A percentile compares a stretch with the other conserved stretches of the same genome.
Conservation (phyloP, 208 protist species). For the Leishmania major region DNA sequence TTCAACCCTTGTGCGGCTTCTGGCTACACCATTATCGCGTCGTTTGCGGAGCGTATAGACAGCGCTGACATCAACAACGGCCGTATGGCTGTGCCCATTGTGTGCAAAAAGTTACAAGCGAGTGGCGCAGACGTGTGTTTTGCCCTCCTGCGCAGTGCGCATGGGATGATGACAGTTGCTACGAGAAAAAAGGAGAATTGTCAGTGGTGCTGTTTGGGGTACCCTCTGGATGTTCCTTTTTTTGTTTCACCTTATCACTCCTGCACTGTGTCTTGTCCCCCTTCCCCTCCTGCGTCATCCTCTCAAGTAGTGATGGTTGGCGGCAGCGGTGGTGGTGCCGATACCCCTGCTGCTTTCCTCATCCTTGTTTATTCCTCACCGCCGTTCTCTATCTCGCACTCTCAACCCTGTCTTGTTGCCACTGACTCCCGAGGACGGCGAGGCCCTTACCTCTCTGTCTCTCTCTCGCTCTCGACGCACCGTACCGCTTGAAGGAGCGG, state of each 20-base stretch:
- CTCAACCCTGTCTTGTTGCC: not conserved
- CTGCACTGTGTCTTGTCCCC: not conserved
- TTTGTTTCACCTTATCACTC: not conserved
- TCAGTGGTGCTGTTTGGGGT: not conserved
- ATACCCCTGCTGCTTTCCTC: constrained; percentile 2
- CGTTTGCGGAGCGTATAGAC: not conserved
- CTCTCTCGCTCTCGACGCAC: not conserved
- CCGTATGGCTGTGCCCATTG: not conserved
- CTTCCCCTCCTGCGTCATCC: not conserved
- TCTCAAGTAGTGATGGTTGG: constrained; percentile 1
- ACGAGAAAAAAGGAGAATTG: not conserved
- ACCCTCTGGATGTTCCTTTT: not conserved
- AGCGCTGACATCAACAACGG: not conserved
- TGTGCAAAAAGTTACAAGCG: not conserved
- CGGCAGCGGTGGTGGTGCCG: not conserved
- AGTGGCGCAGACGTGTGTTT: not conserved
- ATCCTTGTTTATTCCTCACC: constrained; percentile 6
- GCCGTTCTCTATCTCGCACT: not conserved
- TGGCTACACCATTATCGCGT: not conserved
- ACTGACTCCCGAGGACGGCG: not conserved
- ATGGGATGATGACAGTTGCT: not conserved
- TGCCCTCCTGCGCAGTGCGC: not conserved
- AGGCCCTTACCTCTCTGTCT: not conserved
- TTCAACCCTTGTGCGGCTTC: not conserved
- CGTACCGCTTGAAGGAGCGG: not conserved